Percentiles rank a stretch among this genome's conserved stretches.
Conservation (phyloP, 2,329 filamentous ascomycete species). For the Ophiognomonia clavigignenti-juglandacearum region DNA sequence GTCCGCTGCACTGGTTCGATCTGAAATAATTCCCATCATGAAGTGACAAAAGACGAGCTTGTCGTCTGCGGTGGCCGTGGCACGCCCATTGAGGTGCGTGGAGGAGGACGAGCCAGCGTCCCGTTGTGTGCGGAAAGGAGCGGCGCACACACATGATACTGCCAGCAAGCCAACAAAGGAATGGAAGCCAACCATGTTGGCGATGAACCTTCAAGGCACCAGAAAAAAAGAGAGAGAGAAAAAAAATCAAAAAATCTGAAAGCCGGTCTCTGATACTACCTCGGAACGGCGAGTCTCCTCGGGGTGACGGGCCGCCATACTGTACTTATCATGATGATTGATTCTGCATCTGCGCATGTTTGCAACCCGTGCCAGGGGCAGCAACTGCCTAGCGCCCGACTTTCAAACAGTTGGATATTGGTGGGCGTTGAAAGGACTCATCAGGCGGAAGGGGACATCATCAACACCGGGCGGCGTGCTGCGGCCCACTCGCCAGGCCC, state of each 20-base stretch:
- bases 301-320: not conserved
- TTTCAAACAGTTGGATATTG: no score
- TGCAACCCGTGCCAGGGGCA: not conserved
- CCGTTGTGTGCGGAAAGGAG: not conserved
- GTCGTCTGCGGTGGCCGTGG: constrained; percentile 2
- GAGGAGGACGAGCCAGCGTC: constrained; percentile 5
- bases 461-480: not conserved
- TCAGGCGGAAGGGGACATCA: no score
- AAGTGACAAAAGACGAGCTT: constrained; percentile 17
- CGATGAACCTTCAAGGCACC: not conserved
- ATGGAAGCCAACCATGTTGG: constrained; percentile 9
- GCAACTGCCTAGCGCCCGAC: no score
- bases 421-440: not conserved
- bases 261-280: not conserved
- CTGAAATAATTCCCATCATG: constrained; percentile 16
- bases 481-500: not conserved
- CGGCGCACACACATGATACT: constrained; percentile 4
- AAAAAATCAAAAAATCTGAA: not conserved
- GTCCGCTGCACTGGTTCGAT: constrained; percentile 14
- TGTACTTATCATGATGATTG: not conserved
- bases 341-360: not conserved
- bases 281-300: not conserved
- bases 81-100: not conserved
- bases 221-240: not conserved
- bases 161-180: constrained; percentile 7